phyloP scores from a whole-genome alignment of 2,329 filamentous ascomycete genomes.

The Fusarium stilboides region DNA sequence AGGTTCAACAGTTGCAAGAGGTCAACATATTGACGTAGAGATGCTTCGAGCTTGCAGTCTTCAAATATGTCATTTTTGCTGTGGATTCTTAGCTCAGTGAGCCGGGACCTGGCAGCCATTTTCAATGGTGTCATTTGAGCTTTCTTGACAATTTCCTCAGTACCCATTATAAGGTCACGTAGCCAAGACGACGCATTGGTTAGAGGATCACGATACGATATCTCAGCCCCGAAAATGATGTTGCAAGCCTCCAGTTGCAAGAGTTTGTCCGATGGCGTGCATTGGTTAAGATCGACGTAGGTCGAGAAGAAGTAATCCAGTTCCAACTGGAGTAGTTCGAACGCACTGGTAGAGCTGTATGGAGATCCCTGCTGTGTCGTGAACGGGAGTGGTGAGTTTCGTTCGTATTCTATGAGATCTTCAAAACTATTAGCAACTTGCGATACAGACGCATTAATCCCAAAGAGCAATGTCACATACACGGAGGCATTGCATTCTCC shows the following conservation, averaged over 20 bases:
- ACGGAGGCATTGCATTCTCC: constrained; percentile 60
- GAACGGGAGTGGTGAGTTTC: constrained; percentile 45
- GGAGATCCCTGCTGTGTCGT: constrained; percentile 38
- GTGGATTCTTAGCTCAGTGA: constrained; percentile 45
- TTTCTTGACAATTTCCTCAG: constrained; percentile 15
- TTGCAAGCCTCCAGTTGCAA: constrained; percentile 49
- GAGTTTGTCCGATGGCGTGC: constrained; percentile 36
- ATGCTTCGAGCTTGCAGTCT: constrained; percentile 48
- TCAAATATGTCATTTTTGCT: constrained; percentile 51
- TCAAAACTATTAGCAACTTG: background rate
- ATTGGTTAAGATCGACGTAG: constrained; percentile 40
- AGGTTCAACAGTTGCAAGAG: constrained; percentile 7
- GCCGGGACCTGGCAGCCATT: constrained; percentile 36
- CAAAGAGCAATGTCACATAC: constrained; percentile 35
- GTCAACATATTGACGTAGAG: constrained; percentile 31
- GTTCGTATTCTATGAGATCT: constrained; percentile 43
- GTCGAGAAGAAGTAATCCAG: constrained; percentile 51
- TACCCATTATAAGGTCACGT: constrained; percentile 45
- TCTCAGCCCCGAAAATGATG: constrained; percentile 50
- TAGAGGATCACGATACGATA: background rate
- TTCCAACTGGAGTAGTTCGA: constrained; percentile 57
- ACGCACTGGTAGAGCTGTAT: constrained; percentile 46
- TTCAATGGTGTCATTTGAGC: constrained; percentile 48
- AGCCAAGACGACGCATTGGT: constrained; percentile 45
- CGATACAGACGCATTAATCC: accelerated